Base-by-base conservation (phyloP, 306 rosid species). In the Adenanthera pavonina region DNA sequence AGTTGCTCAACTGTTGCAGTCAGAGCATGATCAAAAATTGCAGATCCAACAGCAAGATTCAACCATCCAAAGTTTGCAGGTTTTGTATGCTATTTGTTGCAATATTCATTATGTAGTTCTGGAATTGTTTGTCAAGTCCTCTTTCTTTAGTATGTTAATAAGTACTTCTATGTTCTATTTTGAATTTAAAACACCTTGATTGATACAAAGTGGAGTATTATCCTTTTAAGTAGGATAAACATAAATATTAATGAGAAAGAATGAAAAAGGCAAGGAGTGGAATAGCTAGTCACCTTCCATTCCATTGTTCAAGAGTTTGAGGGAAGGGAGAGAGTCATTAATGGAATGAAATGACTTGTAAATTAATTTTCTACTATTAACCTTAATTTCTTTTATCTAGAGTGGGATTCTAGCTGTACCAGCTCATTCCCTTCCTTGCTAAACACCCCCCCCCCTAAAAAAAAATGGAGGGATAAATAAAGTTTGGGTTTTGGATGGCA, bases 51-150 rank as follows among this genome's bases (percentile, higher is more conserved):
- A 90, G 78, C 82, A 77, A 52, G 91, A 93, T 81, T 85, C 87
- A 75, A 87, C 91, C 53, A 90, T 93, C 85, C 89, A 86, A 81
- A 85, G 84, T 66, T 87, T 90, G 86, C 92, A 93, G 94, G 97
- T 93, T 80, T 84, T 85, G 69, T 74, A 61, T 43, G 12, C 6
- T 14, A 54, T 73, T 81, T 75, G 51, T 30, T 25, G 7, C 71
- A 76, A 16, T 70, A 70, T 79, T 74, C 51, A 51, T 66, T 7
- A 6, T n/a, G 40, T 66, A 67, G 65, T 59, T 73, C 67, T 74
- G 67, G 36, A 78, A 25, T 67, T 62, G 62, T 78, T 72, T 77
- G 9, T 20, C 5, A 65, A 19, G 46, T 66, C 47, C 44, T 6
- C 36, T 61, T 75, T 83, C 59, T 68, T 44, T 40, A 51, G 46